A percentile compares a stretch with the other conserved stretches of the same genome.
Evolutionary conservation across 192 early-diverging fungal species (phyloP).

Genomic region (Backusella mclennaniae): DNA sequence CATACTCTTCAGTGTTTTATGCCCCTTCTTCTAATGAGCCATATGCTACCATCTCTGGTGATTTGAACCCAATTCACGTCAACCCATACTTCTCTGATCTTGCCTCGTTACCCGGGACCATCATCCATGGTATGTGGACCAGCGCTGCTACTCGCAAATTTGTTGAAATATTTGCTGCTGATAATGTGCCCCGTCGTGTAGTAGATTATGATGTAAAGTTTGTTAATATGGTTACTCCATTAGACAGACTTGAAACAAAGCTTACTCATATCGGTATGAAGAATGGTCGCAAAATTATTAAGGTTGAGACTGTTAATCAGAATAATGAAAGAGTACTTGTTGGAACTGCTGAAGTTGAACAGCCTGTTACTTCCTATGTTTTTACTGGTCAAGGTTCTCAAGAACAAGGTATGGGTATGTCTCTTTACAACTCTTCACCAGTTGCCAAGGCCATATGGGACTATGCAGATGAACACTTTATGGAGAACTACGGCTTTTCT

Average conservation of each 20-base stretch:
- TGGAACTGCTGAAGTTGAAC: slow-evolving; percentile 92
- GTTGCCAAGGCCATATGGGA: slow-evolving; percentile 90
- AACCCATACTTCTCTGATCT: slow-evolving; percentile 93
- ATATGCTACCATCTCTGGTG: slow-evolving; percentile 85
- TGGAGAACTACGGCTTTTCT: slow-evolving; percentile 83
- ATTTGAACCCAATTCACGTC: slow-evolving; percentile 96
- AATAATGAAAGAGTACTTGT: slow-evolving; percentile 78
- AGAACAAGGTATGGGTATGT: slow-evolving; percentile 95
- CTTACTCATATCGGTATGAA: slow-evolving; percentile 92
- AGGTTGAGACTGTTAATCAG: slow-evolving; percentile 86
- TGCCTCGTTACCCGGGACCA: slow-evolving; percentile 87
- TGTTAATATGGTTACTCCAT: slow-evolving; percentile 91
- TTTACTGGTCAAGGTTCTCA: slow-evolving; percentile 98
- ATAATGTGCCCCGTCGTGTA: slow-evolving; percentile 88
- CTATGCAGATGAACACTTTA: slow-evolving; percentile 84
- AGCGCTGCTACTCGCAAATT: slow-evolving; percentile 91
- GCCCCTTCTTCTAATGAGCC: slow-evolving; percentile 82
- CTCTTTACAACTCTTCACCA: slow-evolving; percentile 77
- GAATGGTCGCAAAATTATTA: slow-evolving; percentile 94
- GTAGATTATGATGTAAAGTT: slow-evolving; percentile 83
- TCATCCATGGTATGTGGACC: slow-evolving; percentile 99
- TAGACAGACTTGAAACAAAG: slow-evolving; percentile 87
- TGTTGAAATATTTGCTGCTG: slow-evolving; percentile 93
- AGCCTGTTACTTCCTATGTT: slow-evolving; percentile 88
- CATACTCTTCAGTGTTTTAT: slow-evolving; percentile 80